Percentiles rank a stretch among this genome's conserved stretches.
phyloP scores from a whole-genome alignment of 2,329 filamentous ascomycete species.

The Claviceps capensis region DNA sequence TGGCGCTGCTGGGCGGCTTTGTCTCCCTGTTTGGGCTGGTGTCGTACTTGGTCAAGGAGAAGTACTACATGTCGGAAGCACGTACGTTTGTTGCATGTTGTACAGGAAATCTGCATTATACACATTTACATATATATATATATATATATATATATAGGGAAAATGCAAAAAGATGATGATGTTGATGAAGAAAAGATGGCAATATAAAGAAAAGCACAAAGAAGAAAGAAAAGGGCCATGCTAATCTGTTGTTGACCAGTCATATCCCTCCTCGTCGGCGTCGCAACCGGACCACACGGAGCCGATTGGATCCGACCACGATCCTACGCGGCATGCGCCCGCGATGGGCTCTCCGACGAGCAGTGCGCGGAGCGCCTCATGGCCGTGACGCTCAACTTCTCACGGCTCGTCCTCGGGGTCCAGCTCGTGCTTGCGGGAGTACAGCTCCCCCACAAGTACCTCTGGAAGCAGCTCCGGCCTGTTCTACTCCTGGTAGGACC shows the following conservation, averaged over 20 bases:
- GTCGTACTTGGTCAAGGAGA: slow-evolving; percentile 80
- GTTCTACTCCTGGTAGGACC: slow-evolving; percentile 65
- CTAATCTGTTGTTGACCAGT: slow-evolving; percentile 26
- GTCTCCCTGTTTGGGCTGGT: slow-evolving; percentile 83
- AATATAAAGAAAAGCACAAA: too few species aligned
- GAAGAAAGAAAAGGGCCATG: too few species aligned
- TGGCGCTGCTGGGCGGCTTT: slow-evolving; percentile 71
- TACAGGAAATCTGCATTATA: too few species aligned
- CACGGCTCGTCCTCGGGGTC: slow-evolving; percentile 74
- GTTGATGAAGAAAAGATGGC: too few species aligned
- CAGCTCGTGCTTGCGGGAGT: slow-evolving; percentile 82
- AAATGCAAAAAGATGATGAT: too few species aligned
- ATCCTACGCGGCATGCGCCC: slow-evolving; percentile 48
- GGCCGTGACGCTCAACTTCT: slow-evolving; percentile 68
- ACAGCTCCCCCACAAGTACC: slow-evolving; percentile 72
- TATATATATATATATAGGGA: too few species aligned
- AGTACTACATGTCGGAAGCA: slow-evolving; percentile 82
- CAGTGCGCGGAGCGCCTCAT: slow-evolving; percentile 43
- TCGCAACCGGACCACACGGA: slow-evolving; percentile 65
- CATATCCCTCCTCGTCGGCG: slow-evolving; percentile 67
- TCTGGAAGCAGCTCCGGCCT: slow-evolving; percentile 65
- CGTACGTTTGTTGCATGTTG: slow-evolving; percentile 36
- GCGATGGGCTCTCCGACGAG: slow-evolving; percentile 8
- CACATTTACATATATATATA: too few species aligned
- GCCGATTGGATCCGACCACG: slow-evolving; percentile 62